These are phyloP conservation scores for Hyaloscypha hepaticicola DNA, from an alignment of 495 filamentous ascomycete genomes.

Conservation along the genomic window DNA sequence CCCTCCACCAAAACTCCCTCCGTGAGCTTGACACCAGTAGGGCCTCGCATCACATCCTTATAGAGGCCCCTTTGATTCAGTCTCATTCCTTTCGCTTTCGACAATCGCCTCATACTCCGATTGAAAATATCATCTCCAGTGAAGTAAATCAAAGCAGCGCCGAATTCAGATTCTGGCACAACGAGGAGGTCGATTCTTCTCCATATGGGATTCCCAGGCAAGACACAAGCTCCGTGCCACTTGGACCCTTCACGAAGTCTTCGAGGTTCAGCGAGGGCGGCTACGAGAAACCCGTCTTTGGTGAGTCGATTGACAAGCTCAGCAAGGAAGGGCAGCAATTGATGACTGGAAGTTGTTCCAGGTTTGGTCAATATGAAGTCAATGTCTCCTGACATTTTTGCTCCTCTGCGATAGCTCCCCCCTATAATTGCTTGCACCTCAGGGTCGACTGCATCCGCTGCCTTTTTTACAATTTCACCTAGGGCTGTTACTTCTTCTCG, in stretches of 20 bases:
- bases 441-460: slow-evolving; percentile 60
- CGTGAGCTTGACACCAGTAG: slow-evolving; percentile 54
- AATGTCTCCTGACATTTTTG: slow-evolving; percentile 72
- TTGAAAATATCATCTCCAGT: slow-evolving; percentile 98
- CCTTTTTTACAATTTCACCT: slow-evolving; percentile 62
- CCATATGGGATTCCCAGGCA: slow-evolving; percentile 60
- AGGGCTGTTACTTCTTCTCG: slow-evolving; percentile 73
- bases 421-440: slow-evolving; percentile 64
- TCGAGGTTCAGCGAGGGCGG: slow-evolving; percentile 43
- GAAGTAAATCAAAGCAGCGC: slow-evolving; percentile 91
- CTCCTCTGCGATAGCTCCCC: slow-evolving; percentile 85
- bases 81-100: slow-evolving; percentile 78
- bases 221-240: slow-evolving; percentile 83
- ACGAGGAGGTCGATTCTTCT: slow-evolving; percentile 84
- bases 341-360: slow-evolving; percentile 51
- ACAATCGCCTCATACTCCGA: slow-evolving; percentile 76
- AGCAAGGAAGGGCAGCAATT: slow-evolving; percentile 63
- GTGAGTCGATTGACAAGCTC: slow-evolving; percentile 63
- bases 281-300: slow-evolving; percentile 55
- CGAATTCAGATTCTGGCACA: slow-evolving; percentile 77
- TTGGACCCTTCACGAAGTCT: slow-evolving; percentile 51
- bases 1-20: slow-evolving; percentile 74
- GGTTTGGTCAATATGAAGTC: slow-evolving; percentile 83
- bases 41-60: slow-evolving; percentile 57
- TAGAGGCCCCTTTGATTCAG: slow-evolving; percentile 86